Base-by-base conservation (phyloP, 805 yeast species). In the Metschnikowia lochheadii region DNA sequence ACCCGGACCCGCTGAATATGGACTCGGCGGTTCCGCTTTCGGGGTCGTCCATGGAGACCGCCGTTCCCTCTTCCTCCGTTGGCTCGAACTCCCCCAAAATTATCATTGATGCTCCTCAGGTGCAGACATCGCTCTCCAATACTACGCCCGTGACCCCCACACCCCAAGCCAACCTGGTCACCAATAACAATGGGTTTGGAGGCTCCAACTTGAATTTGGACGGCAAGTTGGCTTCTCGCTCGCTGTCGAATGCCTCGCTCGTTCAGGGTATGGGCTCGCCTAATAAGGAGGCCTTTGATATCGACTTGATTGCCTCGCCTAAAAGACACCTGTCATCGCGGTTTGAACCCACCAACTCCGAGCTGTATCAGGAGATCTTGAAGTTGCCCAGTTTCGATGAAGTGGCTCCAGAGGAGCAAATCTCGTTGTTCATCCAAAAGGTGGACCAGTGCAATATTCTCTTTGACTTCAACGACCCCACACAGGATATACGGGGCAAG, bases 401-500 rank as follows among this genome's bases (percentile, higher is more conserved):
- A 60, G 96, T 91, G 18, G 73, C 74, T 26, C 86, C 89, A 18
- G 89, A 83, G 55, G 92, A 89, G 63, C 85, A 86, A 55, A 81
- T 84, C 46, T 85, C 83, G 26, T 77, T 94, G 54, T 94, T 94
- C 62, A 72, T 90, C 48, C 86, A 86, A 60, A 94, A 94, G 64
- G 84, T 92, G 46, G 96, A 90, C 62, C 99, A 94, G 70, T 92
- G 98, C 75, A 89, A 89, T 66, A 84, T 90, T 23, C 82, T 94
- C 73, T 94, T 92, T 73, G 97, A 94, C 72, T 94, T 94, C 65
- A 81, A 82, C 61, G 98, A 94, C 68, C 96, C 97, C 6, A 85
- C 96, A 13, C 84, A 84, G 50, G 97, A 94, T 68, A 82, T 90
- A 48, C 83, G 86, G 61, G 97, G 97, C 42, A 94, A 94, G 67